Percentiles rank a stretch among this genome's conserved stretches.
These are phyloP conservation scores for Cordyceps militaris DNA, from an alignment of 2,329 filamentous ascomycete genomes.

Conservation along the genomic window DNA sequence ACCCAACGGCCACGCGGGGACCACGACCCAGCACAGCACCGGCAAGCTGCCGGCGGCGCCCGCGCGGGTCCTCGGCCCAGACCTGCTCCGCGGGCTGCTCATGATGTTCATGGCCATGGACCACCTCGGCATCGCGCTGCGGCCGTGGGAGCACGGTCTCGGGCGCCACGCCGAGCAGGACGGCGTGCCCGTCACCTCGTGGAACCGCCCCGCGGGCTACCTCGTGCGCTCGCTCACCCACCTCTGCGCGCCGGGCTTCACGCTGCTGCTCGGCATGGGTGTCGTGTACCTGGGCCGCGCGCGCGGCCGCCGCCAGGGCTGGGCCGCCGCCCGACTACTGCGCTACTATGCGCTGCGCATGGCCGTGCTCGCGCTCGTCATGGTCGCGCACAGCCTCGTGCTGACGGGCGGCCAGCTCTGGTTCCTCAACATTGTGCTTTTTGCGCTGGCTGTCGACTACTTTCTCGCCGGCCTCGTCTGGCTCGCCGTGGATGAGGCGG, in stretches of 20 bases:
- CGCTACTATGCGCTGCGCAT: constrained; percentile 33
- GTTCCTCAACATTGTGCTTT: constrained; percentile 38
- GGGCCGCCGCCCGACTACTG: constrained; percentile 28
- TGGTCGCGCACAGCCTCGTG: constrained; percentile 25
- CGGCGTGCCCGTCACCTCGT: constrained; percentile 26
- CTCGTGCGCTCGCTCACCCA: constrained; percentile 36
- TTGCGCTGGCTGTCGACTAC: constrained; percentile 39
- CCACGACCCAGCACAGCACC: background rate
- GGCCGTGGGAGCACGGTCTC: constrained; percentile 35
- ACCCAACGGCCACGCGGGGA: background rate
- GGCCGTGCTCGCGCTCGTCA: constrained; percentile 29
- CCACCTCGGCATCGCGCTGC: constrained; percentile 32
- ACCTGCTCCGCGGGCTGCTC: constrained; percentile 38
- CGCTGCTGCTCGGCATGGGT: constrained; percentile 39
- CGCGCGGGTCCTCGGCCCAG: constrained; percentile 33
- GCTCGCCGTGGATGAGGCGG: constrained; percentile 29
- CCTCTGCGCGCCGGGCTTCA: constrained; percentile 39
- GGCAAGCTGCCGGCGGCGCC: background rate
- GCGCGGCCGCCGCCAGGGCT: constrained; percentile 32
- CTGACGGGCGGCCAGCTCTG: constrained; percentile 29
- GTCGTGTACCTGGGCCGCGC: constrained; percentile 39
- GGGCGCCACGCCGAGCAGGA: constrained; percentile 29
- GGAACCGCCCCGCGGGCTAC: constrained; percentile 33
- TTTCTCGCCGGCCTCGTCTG: constrained; percentile 36
- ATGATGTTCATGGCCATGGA: constrained; percentile 40